phyloP scores from a whole-genome alignment of 1,284 basidiomycete genomes.

The Coniferiporia weirii region DNA sequence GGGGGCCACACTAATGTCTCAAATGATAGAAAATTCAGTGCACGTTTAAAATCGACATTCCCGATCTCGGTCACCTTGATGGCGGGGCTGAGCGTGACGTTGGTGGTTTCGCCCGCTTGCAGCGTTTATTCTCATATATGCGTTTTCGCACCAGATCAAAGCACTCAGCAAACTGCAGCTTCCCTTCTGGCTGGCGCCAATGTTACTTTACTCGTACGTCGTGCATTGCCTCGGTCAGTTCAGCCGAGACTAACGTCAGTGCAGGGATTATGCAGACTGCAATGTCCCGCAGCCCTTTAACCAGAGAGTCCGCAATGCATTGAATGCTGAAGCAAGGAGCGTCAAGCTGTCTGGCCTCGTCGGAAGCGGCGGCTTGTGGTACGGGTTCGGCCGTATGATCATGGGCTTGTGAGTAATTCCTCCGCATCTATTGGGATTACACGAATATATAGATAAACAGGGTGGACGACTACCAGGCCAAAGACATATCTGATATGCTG shows the following conservation, averaged over 20 bases:
- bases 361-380: conserved; percentile 86
- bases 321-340: conserved; percentile 78
- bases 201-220: conserved; percentile 75
- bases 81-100: conserved; percentile 80
- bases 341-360: conserved; percentile 77
- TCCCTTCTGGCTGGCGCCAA: conserved; percentile 84
- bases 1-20: not conserved
- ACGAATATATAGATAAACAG: conserved; percentile 32
- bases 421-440: not conserved
- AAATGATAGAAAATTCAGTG: conserved; percentile 76
- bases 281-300: conserved; percentile 75
- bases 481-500: conserved; percentile 64
- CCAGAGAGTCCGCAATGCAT: conserved; percentile 71
- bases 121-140: conserved; percentile 4
- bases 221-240: not conserved
- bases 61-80: conserved; percentile 81
- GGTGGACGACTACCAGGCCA: conserved; percentile 63
- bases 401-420: conserved; percentile 62
- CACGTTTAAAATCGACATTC: conserved; percentile 82
- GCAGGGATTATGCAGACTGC: conserved; percentile 82
- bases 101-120: not conserved
- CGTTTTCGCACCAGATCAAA: conserved; percentile 51
- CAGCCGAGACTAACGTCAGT: not conserved
- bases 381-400: conserved; percentile 80
- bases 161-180: conserved; percentile 68